Percentiles rank a stretch among this genome's conserved stretches.
These are phyloP conservation scores for Chrysanthemum seticuspe DNA, from an alignment of 129 eudicot species.

Conservation along the genomic window DNA sequence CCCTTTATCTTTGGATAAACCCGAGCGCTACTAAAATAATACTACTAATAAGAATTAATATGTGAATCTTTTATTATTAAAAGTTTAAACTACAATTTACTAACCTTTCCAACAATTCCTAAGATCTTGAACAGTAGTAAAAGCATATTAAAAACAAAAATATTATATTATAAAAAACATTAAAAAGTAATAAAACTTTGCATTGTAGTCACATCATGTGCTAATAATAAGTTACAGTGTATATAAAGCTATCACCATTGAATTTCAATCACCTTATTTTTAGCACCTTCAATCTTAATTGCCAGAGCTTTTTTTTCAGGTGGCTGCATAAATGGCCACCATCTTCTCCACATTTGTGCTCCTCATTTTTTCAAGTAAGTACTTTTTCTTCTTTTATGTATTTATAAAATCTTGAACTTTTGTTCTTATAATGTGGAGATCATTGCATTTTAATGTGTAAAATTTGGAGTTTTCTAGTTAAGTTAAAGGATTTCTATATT, in stretches of 20 bases:
- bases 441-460: not conserved
- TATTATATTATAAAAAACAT: not conserved
- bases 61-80: no score
- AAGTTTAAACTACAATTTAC: no score
- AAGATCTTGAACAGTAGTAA: no score
- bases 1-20: no score
- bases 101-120: no score
- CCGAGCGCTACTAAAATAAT: no score
- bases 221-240: conserved; percentile 5
- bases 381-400: not conserved
- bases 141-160: not conserved
- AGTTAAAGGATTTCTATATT: not conserved
- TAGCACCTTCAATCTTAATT: conserved; percentile 15
- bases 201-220: conserved; percentile 7
- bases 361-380: conserved; percentile 34
- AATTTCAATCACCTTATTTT: conserved; percentile 20
- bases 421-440: not conserved
- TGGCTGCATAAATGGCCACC: conserved; percentile 28
- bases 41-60: no score
- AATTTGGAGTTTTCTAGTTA: conserved; percentile 5
- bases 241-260: conserved; percentile 33
- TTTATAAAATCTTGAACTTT: not conserved
- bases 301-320: conserved; percentile 24
- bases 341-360: conserved; percentile 22
- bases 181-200: conserved; percentile 9